Base-by-base conservation (phyloP, 495 filamentous ascomycete species). In the Talaromyces borbonicus region DNA sequence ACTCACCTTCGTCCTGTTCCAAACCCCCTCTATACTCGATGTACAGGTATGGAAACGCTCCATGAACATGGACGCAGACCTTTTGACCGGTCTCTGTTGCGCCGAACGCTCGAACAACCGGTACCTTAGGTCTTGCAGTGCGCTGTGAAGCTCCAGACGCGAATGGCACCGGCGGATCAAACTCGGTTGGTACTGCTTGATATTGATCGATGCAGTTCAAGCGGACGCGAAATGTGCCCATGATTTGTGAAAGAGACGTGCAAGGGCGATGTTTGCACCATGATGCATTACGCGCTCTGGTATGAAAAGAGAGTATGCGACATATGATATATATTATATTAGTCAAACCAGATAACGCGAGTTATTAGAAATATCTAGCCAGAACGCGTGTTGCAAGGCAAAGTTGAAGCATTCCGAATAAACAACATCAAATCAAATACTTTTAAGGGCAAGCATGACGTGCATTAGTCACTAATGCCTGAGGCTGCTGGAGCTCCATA, bases 171-270 rank as follows among this genome's bases (percentile, higher is more conserved):
- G 70, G 70, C 50, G 92, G 90, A 58, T 97, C 93, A 59, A 95
- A 83, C 50, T 74, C 68, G 8, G 87, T 84, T 27, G 87, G 83
- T 19, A 65, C 68, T 29, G 79, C 71, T 60, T 93, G 88, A 60
- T 97, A 98, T 60, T 89, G 79, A 64, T 97, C 92, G 63, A 97
- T 81, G 69, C 87, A 93, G 61, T 97, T 93, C 52, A 98, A 74
- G 47, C 90, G 85, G 53, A 98, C 80, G 49, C 83, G 81, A 62
- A 96, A 87, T 40, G 73, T 65, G 50, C 84, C 82, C 83, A 79
- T 77, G 43, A 49, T 46, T 20, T 31, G 47, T 26, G 19, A 37
- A 27, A 1, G 16, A 25, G 24, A 18, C 22, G 20, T 29, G 22
- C 22, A 12, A 12, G 30, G 3, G 16, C 35, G 6, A 16, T 23